Base-by-base conservation (phyloP, 495 filamentous ascomycete genomes). In the Parachaetomium inaequale region DNA sequence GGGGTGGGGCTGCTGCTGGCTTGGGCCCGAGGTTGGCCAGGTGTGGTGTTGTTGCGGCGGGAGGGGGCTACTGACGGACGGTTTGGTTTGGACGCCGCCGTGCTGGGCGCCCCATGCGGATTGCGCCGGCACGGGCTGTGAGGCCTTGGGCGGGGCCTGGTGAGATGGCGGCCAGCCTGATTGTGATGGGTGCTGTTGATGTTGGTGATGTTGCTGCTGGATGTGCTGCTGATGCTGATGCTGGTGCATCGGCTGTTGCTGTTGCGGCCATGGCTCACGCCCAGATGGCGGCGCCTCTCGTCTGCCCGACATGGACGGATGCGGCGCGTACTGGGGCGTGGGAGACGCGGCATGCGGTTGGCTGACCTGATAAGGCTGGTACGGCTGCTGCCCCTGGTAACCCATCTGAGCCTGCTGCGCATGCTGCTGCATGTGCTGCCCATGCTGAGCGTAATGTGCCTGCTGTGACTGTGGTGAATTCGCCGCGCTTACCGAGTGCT, bases 41-140 rank as follows among this genome's bases (percentile, higher is more conserved):
- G 72, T 55, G 54, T 68, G 70, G 57, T 68, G 70, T 60, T 68
- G 69, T 31, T 80, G 79, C 7, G 73, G 69, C 21, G 74, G 66
- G 23, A 75, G 70, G 8, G 76, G 74, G 45, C 66, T 74, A 28
- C 62, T 73, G 32, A 76, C 70, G 2, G 67, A 66, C 6, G 75
- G 73, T 60, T 79, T 81, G 15, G 73, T 62, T 46, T 73, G 68
- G 23, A 67, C 69, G 17, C 71, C 72, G 51, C 72, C 75, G 45
- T 79, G 76, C 51, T 80, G 77, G 10, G 71, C 70, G 7, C 66
- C 78, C 79, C 79, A 81, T 14, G 76, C 72, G 3, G 78, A 73
- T 36, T 74, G 72, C 7, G 71, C 58, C 10, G 74, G 72, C 25
- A 66, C 63, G 21, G 70, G 69, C 60, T 79, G 76, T 23, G 68